Conservation (phyloP, 1,284 basidiomycete genomes). For the Apiotrichum siamense region DNA sequence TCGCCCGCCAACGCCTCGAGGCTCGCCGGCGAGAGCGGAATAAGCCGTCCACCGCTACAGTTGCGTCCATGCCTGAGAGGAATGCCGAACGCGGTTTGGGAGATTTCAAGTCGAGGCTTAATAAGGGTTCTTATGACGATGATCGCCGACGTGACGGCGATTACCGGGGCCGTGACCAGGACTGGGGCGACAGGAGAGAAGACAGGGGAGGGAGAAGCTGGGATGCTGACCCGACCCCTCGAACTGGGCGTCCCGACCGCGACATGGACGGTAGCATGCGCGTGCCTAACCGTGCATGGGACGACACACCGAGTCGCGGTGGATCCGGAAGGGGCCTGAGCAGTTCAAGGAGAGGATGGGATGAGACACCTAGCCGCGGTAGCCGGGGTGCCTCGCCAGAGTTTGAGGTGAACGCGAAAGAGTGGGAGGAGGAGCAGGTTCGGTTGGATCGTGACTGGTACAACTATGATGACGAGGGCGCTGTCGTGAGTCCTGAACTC, state of each 20-base stretch:
- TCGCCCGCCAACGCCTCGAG: constrained; percentile 64
- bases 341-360: constrained; percentile 55
- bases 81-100: constrained; percentile 32
- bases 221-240: constrained; percentile 57
- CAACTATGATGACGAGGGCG: constrained; percentile 77
- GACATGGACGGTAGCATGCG: constrained; percentile 70
- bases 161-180: constrained; percentile 12
- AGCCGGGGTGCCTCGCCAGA: constrained; percentile 52
- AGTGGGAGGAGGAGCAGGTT: constrained; percentile 94
- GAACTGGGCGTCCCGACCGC: constrained; percentile 54
- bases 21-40: constrained; percentile 66
- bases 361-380: constrained; percentile 71
- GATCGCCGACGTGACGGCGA: constrained; percentile 11
- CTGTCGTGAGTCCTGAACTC: constrained; percentile 60
- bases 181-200: constrained; percentile 16
- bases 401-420: constrained; percentile 53
- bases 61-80: constrained; percentile 19
- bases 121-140: constrained; percentile 49
- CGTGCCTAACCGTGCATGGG: constrained; percentile 83
- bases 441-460: constrained; percentile 91
- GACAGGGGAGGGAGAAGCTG: constrained; percentile 33
- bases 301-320: constrained; percentile 66
- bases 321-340: constrained; percentile 41
- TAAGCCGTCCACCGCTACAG: constrained; percentile 44
- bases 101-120: constrained; percentile 42